These are phyloP conservation scores for Leccinellum luteum DNA, from an alignment of 768 basidiomycete species.

Conservation along the genomic window DNA sequence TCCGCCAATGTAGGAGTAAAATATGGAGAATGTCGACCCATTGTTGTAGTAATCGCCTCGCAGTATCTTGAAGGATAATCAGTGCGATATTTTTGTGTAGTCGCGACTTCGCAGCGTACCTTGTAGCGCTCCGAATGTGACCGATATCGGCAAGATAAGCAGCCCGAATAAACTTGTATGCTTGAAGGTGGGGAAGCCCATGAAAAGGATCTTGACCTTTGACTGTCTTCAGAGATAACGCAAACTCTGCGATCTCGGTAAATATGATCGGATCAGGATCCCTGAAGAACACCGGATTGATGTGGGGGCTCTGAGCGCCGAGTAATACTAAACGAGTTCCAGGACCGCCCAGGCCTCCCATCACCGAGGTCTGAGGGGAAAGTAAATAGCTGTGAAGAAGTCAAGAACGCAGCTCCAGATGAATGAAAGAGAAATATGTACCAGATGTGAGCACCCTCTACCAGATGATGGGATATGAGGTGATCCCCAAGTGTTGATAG, in stretches of 20 bases:
- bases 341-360: conserved; percentile 69
- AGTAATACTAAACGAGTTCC: conserved; percentile 68
- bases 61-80: conserved; percentile 72
- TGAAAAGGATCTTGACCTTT: conserved; percentile 87
- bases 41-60: conserved; percentile 76
- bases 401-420: conserved; percentile 3
- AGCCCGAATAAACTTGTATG: conserved; percentile 83
- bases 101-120: conserved; percentile 41
- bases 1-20: conserved; percentile 65
- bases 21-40: conserved; percentile 63
- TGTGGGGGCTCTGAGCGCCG: conserved; percentile 61
- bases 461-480: conserved; percentile 65
- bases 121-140: conserved; percentile 69
- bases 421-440: conserved; percentile 31
- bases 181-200: conserved; percentile 84
- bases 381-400: conserved; percentile 67
- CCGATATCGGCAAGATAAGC: conserved; percentile 77
- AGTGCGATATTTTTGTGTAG: background rate
- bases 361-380: conserved; percentile 73
- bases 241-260: conserved; percentile 91
- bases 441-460: conserved; percentile 92
- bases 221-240: conserved; percentile 66
- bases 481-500: conserved; percentile 84
- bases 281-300: conserved; percentile 49
- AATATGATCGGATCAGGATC: conserved; percentile 78